These are phyloP conservation scores for Malus orientalis DNA, from an alignment of 306 rosid species.

Conservation along the genomic window DNA sequence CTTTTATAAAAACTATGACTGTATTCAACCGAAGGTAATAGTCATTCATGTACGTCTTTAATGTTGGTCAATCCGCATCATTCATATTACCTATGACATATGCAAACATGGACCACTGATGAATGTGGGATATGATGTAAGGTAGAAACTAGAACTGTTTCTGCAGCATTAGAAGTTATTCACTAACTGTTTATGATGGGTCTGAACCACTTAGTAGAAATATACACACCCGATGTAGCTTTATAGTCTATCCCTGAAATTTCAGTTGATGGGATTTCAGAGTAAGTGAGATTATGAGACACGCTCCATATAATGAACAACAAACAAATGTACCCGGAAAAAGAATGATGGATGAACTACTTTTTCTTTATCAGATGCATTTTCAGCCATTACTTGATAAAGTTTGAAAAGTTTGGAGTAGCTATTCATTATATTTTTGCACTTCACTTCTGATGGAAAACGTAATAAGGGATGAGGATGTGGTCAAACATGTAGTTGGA, in stretches of 20 bases:
- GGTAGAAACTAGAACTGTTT: background rate
- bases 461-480: too few species aligned
- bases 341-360: background rate
- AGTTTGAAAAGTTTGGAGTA: background rate
- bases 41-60: background rate
- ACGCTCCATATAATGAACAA: background rate
- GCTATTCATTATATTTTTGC: too few species aligned
- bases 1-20: slow-evolving; percentile 62
- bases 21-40: slow-evolving; percentile 76
- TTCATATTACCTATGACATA: background rate
- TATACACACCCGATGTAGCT: background rate
- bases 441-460: too few species aligned
- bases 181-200: background rate
- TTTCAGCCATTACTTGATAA: background rate
- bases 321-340: background rate
- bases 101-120: background rate
- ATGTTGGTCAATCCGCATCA: background rate
- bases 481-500: background rate
- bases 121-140: background rate
- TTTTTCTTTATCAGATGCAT: background rate
- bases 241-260: background rate
- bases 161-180: background rate
- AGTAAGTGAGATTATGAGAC: background rate
- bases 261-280: background rate
- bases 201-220: background rate